Percentiles rank a stretch among this genome's conserved stretches.
These are phyloP conservation scores for Umbelopsis ramanniana DNA, from an alignment of 192 early-diverging fungal species.

Conservation along the genomic window DNA sequence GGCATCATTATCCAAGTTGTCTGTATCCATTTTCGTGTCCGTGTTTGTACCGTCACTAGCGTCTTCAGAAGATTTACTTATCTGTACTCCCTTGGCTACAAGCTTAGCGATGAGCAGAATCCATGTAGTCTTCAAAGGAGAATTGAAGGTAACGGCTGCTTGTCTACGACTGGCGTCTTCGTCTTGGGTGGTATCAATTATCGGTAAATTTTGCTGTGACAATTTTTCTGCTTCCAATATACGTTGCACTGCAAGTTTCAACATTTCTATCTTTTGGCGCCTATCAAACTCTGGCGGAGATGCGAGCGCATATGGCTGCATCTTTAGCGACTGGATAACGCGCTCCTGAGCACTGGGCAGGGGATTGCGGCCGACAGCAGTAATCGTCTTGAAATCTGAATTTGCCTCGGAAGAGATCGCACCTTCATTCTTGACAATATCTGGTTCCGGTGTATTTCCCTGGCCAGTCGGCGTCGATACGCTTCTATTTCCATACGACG, in stretches of 20 bases:
- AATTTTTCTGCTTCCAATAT: conserved; percentile 35
- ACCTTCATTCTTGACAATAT: not conserved
- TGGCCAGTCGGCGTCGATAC: conserved; percentile 1
- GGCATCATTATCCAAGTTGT: not conserved
- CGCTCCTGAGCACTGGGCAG: conserved; percentile 37
- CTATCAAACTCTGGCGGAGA: conserved; percentile 22
- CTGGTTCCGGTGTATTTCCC: conserved; percentile 11
- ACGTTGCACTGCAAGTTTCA: conserved; percentile 35
- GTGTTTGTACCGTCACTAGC: not conserved
- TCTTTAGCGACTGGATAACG: conserved; percentile 40
- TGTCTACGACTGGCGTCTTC: not conserved
- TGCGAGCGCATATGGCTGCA: conserved; percentile 45
- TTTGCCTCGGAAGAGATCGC: not conserved
- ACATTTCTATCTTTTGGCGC: conserved; percentile 26
- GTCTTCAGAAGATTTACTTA: not conserved
- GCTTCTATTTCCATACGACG: not conserved
- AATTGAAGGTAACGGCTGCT: conserved; percentile 1
- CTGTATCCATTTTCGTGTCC: conserved; percentile 18
- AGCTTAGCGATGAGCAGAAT: conserved; percentile 28
- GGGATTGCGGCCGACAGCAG: not conserved
- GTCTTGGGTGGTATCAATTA: not conserved
- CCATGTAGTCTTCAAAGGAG: conserved; percentile 23
- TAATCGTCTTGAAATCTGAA: not conserved
- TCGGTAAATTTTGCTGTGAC: conserved; percentile 15
- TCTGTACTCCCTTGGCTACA: conserved; percentile 10